These are phyloP conservation scores for Diaporthe australafricana DNA, from an alignment of 2,329 filamentous ascomycete genomes.

Conservation along the genomic window DNA sequence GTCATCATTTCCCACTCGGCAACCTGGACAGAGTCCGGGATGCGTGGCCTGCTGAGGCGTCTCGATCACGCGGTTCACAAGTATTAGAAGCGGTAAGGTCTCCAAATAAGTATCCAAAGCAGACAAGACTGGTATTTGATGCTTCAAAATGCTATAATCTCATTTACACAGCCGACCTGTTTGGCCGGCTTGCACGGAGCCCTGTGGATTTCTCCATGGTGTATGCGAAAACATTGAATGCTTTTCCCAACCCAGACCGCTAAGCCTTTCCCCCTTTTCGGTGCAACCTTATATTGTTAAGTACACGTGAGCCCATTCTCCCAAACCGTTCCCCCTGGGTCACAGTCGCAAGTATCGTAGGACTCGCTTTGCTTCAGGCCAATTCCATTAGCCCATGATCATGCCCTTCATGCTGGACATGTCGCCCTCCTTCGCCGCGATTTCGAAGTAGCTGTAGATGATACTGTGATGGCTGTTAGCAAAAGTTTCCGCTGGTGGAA, in stretches of 20 bases:
- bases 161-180: slow-evolving; percentile 31
- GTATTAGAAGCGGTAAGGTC: not conserved
- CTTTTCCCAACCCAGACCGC: slow-evolving; percentile 35
- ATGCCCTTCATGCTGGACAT: slow-evolving; percentile 84
- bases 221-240: slow-evolving; percentile 32
- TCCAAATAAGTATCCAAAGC: not conserved
- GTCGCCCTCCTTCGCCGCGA: slow-evolving; percentile 98
- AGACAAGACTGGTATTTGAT: slow-evolving; percentile 31
- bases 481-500: slow-evolving; percentile 45
- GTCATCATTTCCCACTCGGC: no score
- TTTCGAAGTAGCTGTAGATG: slow-evolving; percentile 99
- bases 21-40: no score
- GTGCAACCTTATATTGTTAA: slow-evolving; percentile 31
- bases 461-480: slow-evolving; percentile 70
- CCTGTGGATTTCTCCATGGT: slow-evolving; percentile 5
- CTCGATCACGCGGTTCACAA: not conserved
- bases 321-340: not conserved
- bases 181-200: slow-evolving; percentile 15
- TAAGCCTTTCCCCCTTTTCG: slow-evolving; percentile 28
- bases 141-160: slow-evolving; percentile 32
- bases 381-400: slow-evolving; percentile 71
- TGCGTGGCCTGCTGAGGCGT: no score
- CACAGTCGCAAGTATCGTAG: slow-evolving; percentile 15
- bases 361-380: slow-evolving; percentile 6
- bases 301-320: slow-evolving; percentile 32